Percentiles rank a stretch among this genome's conserved stretches.
Evolutionary conservation across 805 yeast genomes (phyloP).

Genomic region (Ogataea trehalophila): DNA sequence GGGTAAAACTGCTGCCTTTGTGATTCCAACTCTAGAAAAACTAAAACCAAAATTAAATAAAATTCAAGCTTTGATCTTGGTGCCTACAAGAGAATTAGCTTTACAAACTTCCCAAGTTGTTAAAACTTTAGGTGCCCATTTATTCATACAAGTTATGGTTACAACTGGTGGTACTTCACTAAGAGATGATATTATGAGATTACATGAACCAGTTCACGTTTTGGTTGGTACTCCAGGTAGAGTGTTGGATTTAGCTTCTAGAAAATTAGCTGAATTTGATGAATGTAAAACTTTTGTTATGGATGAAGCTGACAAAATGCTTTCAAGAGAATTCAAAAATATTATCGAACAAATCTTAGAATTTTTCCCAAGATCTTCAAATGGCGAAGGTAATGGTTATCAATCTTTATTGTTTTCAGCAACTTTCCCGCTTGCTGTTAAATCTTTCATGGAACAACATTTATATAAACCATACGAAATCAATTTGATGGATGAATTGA

Average conservation of each 20-base stretch:
- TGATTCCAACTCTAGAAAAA: conserved; percentile 87
- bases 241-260: conserved; percentile 87
- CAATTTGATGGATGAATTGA: conserved; percentile 95
- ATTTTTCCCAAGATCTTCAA: conserved; percentile 59
- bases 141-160: conserved; percentile 92
- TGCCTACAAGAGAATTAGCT: conserved; percentile 97
- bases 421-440: conserved; percentile 92
- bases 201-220: conserved; percentile 89
- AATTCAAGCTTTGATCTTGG: conserved; percentile 88
- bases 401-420: conserved; percentile 91
- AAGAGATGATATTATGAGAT: conserved; percentile 89
- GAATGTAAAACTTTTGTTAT: conserved; percentile 85
- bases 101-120: conserved; percentile 97
- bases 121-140: conserved; percentile 89
- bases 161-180: conserved; percentile 97
- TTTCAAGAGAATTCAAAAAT: conserved; percentile 81
- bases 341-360: conserved; percentile 82
- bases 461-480: conserved; percentile 90
- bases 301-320: conserved; percentile 99
- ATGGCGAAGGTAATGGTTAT: conserved; percentile 39
- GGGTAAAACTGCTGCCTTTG: conserved; percentile 97
- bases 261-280: conserved; percentile 80
- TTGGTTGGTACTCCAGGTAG: conserved; percentile 98
- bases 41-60: conserved; percentile 77
- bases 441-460: conserved; percentile 87